A percentile compares a stretch with the other conserved stretches of the same genome.
These are phyloP conservation scores for Chlamydomonas reinhardtii DNA, from an alignment of 163 green algal species.

Conservation along the genomic window DNA sequence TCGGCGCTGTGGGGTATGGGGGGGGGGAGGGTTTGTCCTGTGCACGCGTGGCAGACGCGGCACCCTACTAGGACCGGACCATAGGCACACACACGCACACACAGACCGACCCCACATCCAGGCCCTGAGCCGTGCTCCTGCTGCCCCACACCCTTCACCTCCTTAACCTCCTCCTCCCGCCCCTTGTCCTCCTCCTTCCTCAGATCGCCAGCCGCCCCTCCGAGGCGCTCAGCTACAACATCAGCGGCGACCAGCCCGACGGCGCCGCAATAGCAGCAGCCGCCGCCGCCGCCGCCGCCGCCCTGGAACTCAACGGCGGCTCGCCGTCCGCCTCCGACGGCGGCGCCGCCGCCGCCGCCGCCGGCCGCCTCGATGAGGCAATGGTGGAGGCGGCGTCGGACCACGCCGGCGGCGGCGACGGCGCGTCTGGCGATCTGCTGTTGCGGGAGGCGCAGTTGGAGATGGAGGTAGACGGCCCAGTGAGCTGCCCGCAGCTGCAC, in stretches of 20 bases:
- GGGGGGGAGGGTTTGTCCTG: too few relatives aligned
- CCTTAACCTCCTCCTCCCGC: too few relatives aligned
- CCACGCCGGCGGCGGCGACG: background rate
- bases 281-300: background rate
- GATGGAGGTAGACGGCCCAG: constrained; percentile 29
- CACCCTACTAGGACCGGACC: too few relatives aligned
- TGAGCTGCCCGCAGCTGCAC: constrained; percentile 3
- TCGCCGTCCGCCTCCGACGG: background rate
- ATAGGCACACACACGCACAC: too few relatives aligned
- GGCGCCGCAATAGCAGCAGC: too few relatives aligned
- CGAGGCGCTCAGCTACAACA: background rate
- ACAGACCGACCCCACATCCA: too few relatives aligned
- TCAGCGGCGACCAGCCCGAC: background rate
- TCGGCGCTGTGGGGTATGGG: too few relatives aligned
- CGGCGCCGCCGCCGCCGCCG: background rate
- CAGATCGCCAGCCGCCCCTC: constrained; percentile 40
- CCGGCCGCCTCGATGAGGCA: background rate
- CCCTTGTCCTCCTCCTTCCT: background rate
- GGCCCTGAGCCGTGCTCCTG: too few relatives aligned
- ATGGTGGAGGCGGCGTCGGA: too few relatives aligned
- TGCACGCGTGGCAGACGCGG: too few relatives aligned
- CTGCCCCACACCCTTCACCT: too few relatives aligned
- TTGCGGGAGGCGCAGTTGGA: constrained; percentile 1
- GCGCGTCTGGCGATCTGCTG: background rate
- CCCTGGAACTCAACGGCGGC: background rate